phyloP scores from a whole-genome alignment of 2,329 filamentous ascomycete species.

The Metarhizium guizhouense region DNA sequence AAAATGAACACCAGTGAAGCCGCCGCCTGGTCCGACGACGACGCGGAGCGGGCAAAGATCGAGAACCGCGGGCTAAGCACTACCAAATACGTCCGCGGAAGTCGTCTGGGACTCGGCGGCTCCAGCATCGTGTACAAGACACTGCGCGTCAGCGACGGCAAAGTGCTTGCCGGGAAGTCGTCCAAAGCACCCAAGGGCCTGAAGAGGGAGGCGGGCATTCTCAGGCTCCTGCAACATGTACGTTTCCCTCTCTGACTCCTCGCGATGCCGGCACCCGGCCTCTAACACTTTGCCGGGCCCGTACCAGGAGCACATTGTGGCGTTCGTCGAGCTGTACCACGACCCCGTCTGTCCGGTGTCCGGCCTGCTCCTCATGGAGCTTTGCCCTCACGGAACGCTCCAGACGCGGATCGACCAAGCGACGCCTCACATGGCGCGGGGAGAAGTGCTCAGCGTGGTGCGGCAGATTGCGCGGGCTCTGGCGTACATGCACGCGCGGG shows the following conservation, averaged over 20 bases:
- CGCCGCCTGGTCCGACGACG: slow-evolving; percentile 13
- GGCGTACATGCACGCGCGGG: slow-evolving; percentile 16
- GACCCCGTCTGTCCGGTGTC: slow-evolving; percentile 8
- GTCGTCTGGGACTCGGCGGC: slow-evolving; percentile 17
- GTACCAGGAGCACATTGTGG: slow-evolving; percentile 16
- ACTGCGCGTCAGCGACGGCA: slow-evolving; percentile 13
- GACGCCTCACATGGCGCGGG: slow-evolving; percentile 9
- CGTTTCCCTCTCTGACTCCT: not conserved
- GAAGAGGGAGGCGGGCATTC: not conserved
- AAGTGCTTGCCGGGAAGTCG: slow-evolving; percentile 20
- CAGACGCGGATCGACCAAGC: slow-evolving; percentile 17
- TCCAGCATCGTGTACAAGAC: slow-evolving; percentile 21
- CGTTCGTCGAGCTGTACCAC: slow-evolving; percentile 19
- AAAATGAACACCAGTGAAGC: not conserved
- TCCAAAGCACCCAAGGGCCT: slow-evolving; percentile 4
- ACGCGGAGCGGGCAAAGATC: slow-evolving; percentile 8
- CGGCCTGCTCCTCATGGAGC: slow-evolving; percentile 21
- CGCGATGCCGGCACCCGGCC: not conserved
- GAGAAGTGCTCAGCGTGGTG: slow-evolving; percentile 13
- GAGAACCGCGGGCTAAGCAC: slow-evolving; percentile 8
- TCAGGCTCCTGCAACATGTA: slow-evolving; percentile 17
- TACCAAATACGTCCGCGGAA: slow-evolving; percentile 16
- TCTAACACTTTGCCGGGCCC: not conserved
- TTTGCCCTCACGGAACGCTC: slow-evolving; percentile 19
- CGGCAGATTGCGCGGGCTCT: slow-evolving; percentile 17